Base-by-base conservation (phyloP, 768 basidiomycete genomes). In the Lentinula raphanica region DNA sequence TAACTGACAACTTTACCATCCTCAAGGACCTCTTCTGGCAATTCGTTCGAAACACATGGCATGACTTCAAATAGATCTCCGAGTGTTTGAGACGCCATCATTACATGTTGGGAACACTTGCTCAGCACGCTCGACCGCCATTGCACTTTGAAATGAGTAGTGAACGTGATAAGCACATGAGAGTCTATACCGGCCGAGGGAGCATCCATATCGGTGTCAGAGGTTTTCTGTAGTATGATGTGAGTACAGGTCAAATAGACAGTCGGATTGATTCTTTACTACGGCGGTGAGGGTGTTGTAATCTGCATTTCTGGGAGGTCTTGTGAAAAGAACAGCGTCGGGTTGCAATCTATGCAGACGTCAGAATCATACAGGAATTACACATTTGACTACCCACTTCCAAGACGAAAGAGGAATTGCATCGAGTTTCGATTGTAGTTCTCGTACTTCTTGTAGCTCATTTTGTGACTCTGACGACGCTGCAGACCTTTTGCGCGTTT, bases 21-120 rank as follows among this genome's bases (percentile, higher is more conserved):
- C 38, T 70, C 72, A 21, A 71, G 54, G 15, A 69, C 60, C 62
- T 86, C 81, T 29, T 66, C 62, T 0, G 79, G 76, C 23, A 82
- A 68, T 39, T 84, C 79, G 35, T 80, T 83, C 2, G 84, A 85
- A 5, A 76, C 66, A 62, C 92, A 92, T 21, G 85, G 82, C 27
- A 93, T 79, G 28, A 71, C 69, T 4, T 76, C 70, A 57, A 79
- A 79, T 12, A 92, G 67, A 60, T 90, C 86, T 19, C 76, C 78
- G 2, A 94, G 78, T 0, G 84, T 88, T 64, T 92, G 87, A 4
- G 85, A 85, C n/a, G 88, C 85, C 15, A 87, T 67, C 6, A 89
- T 67, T 11, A 78, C 80, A 65, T 91, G 88, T 63, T 86, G 86
- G 8, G 90, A 91, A 58, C 78, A 71, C 36, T 87, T 86, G 48